phyloP scores from a whole-genome alignment of 805 yeast genomes.

The Ogataea angusta region DNA sequence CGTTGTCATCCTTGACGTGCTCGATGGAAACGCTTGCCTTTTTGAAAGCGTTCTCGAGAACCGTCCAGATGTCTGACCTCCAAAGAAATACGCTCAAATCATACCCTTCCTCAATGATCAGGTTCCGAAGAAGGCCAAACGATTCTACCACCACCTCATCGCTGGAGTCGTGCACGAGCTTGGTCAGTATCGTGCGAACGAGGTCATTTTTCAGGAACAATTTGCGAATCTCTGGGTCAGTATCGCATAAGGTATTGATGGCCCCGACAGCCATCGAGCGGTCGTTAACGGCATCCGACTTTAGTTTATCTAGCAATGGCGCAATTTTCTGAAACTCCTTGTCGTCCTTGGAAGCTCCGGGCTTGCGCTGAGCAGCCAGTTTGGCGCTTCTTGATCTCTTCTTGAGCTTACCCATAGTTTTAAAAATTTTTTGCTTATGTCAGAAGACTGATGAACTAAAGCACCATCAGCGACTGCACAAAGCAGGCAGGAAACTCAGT shows the following conservation, averaged over 20 bases:
- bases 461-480: neutral
- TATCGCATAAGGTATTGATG: slow-evolving; percentile 64
- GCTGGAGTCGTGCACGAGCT: slow-evolving; percentile 60
- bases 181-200: slow-evolving; percentile 59
- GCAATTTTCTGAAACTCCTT: slow-evolving; percentile 46
- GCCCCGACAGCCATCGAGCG: slow-evolving; percentile 75
- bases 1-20: slow-evolving; percentile 33
- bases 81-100: slow-evolving; percentile 72
- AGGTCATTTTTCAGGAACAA: slow-evolving; percentile 68
- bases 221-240: slow-evolving; percentile 57
- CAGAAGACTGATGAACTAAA: neutral
- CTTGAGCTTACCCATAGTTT: slow-evolving; percentile 70
- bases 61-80: slow-evolving; percentile 74
- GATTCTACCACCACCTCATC: slow-evolving; percentile 79
- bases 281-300: slow-evolving; percentile 64
- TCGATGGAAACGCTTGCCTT: slow-evolving; percentile 50
- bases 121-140: slow-evolving; percentile 74
- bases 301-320: slow-evolving; percentile 65
- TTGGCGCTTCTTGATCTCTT: slow-evolving; percentile 54
- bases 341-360: slow-evolving; percentile 2
- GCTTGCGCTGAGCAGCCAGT: slow-evolving; percentile 7
- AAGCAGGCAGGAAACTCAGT: neutral
- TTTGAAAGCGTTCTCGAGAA: slow-evolving; percentile 48
- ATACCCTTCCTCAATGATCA: slow-evolving; percentile 84
- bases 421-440: slow-evolving; percentile 8